phyloP scores from a whole-genome alignment of 768 basidiomycete genomes.

The Serendipita sp. region DNA sequence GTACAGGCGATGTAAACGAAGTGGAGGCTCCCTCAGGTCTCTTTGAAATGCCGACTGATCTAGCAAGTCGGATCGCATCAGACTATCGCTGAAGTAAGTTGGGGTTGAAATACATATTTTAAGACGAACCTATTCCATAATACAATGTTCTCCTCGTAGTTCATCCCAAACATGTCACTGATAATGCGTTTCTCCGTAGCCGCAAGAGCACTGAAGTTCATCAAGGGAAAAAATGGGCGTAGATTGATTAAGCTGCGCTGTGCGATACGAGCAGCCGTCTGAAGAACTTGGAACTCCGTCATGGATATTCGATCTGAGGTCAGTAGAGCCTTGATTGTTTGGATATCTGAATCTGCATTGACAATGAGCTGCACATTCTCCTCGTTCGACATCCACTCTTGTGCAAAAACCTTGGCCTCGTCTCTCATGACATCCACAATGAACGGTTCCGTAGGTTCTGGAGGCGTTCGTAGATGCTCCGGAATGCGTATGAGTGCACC shows the following conservation, averaged over 20 bases:
- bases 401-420: conserved; percentile 30
- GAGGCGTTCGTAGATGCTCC: conserved; percentile 35
- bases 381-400: conserved; percentile 19
- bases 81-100: conserved; percentile 13
- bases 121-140: conserved; percentile 36
- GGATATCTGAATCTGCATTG: not conserved
- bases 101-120: not conserved
- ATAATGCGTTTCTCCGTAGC: conserved; percentile 38
- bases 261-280: conserved; percentile 30
- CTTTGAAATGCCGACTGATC: conserved; percentile 15
- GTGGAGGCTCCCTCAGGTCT: conserved; percentile 38
- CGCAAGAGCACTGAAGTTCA: conserved; percentile 41
- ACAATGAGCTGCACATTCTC: not conserved
- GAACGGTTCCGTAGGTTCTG: conserved; percentile 26
- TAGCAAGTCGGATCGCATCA: conserved; percentile 44
- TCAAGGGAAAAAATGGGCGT: conserved; percentile 28
- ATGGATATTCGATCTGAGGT: conserved; percentile 19
- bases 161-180: conserved; percentile 25
- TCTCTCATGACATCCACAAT: conserved; percentile 37
- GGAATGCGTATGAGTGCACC: conserved; percentile 46
- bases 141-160: conserved; percentile 26
- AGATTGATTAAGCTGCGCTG: conserved; percentile 29
- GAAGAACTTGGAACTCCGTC: conserved; percentile 46
- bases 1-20: conserved; percentile 44
- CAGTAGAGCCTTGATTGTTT: not conserved